These are phyloP conservation scores for Manihot esculenta DNA, from an alignment of 441 rosid species.

Conservation along the genomic window DNA sequence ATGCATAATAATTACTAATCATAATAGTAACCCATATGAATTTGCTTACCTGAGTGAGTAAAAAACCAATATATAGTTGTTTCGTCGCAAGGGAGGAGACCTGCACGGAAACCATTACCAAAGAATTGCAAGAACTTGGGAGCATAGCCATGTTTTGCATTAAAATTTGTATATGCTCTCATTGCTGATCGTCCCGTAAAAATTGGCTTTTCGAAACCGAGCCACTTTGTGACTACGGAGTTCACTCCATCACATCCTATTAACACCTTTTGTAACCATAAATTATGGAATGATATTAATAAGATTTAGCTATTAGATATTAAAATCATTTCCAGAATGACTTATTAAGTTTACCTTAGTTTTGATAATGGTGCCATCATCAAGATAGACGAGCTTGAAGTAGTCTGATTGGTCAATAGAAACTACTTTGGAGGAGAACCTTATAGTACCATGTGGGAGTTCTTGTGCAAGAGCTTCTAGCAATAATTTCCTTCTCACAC, in stretches of 20 bases:
- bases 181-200: constrained; percentile 42
- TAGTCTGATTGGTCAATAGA: constrained; percentile 51
- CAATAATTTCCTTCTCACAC: constrained; percentile 51
- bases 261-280: constrained; percentile 37
- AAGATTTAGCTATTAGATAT: no score
- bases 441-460: constrained; percentile 59
- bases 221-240: constrained; percentile 64
- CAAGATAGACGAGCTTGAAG: constrained; percentile 57
- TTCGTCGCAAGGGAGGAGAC: constrained; percentile 59
- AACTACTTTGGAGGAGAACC: constrained; percentile 66
- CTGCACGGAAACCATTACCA: constrained; percentile 57
- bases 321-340: no score
- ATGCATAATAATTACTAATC: no score
- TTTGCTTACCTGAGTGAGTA: no score
- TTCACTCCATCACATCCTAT: constrained; percentile 84
- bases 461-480: constrained; percentile 58
- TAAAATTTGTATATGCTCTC: constrained; percentile 46
- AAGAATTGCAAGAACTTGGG: constrained; percentile 36
- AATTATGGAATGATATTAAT: neutral
- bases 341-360: constrained; percentile 66
- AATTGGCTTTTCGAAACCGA: constrained; percentile 53
- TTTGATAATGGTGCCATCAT: constrained; percentile 58
- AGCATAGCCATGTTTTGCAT: constrained; percentile 45
- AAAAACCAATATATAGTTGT: constrained; percentile 63
- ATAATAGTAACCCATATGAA: no score